phyloP scores from a whole-genome alignment of 371 early-diverging fungal species.

The Synchytrium microbalum region DNA sequence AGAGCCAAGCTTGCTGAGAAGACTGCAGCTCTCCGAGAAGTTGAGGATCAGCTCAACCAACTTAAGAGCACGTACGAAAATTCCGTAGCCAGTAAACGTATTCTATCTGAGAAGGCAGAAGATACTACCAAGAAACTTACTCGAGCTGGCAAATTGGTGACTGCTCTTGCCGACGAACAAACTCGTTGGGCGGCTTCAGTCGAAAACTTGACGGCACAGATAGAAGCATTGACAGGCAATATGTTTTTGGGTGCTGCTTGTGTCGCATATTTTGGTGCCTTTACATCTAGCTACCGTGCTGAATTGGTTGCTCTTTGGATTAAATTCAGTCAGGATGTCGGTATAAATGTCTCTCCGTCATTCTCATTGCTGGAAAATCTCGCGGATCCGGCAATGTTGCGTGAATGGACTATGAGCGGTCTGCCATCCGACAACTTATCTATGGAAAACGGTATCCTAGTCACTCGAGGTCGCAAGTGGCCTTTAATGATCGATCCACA shows the following conservation, averaged over 20 bases:
- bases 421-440: constrained; percentile 46
- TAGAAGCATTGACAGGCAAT: constrained; percentile 43
- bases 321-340: constrained; percentile 33
- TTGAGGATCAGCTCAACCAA: constrained; percentile 39
- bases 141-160: constrained; percentile 41
- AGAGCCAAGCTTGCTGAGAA: constrained; percentile 42
- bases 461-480: constrained; percentile 46
- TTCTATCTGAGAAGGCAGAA: constrained; percentile 44
- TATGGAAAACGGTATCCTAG: constrained; percentile 47
- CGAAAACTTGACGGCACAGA: constrained; percentile 29
- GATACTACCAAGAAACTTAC: constrained; percentile 42
- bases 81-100: constrained; percentile 36
- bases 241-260: constrained; percentile 44
- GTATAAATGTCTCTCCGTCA: constrained; percentile 41
- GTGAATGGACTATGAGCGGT: constrained; percentile 53
- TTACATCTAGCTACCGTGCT: constrained; percentile 37
- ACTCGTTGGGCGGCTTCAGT: constrained; percentile 48
- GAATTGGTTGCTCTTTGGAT: constrained; percentile 39
- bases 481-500: constrained; percentile 56
- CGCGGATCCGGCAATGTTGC: constrained; percentile 41
- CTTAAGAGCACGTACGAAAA: constrained; percentile 41
- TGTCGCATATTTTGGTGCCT: constrained; percentile 46
- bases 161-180: constrained; percentile 48
- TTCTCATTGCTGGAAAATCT: constrained; percentile 35
- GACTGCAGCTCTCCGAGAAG: constrained; percentile 40